Evolutionary conservation across 371 early-diverging fungal genomes (phyloP).

Genomic region (Funneliformis caledonium): DNA sequence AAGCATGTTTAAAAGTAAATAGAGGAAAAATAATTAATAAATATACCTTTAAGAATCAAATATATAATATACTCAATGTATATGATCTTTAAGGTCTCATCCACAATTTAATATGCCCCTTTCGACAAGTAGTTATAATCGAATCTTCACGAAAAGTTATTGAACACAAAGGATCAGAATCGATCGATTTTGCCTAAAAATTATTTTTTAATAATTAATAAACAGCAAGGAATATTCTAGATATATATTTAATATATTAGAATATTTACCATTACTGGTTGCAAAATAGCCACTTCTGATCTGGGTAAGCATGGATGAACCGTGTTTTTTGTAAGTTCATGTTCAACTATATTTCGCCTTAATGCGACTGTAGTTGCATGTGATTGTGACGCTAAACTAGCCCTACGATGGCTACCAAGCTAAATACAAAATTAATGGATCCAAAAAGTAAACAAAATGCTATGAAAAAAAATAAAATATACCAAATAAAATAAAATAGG

Average conservation of each 20-base stretch:
- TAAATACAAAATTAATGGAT: not conserved
- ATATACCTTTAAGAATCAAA: not conserved
- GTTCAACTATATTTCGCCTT: conserved; percentile 35
- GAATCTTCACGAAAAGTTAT: conserved; percentile 83
- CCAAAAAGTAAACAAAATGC: conserved; percentile 22
- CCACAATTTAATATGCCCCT: conserved; percentile 84
- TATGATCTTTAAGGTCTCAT: conserved; percentile 58
- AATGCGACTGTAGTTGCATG: conserved; percentile 30
- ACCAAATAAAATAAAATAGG: conserved; percentile 12
- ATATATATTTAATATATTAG: not conserved
- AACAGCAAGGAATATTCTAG: not conserved
- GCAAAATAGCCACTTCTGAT: conserved; percentile 76
- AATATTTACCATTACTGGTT: conserved; percentile 69
- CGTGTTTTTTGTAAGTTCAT: conserved; percentile 16
- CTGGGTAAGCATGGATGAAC: conserved; percentile 70
- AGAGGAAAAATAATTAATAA: too few relatives aligned
- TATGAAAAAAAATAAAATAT: not conserved
- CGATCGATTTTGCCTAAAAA: conserved; percentile 62
- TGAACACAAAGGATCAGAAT: conserved; percentile 73
- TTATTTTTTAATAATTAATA: not conserved
- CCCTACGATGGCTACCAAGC: conserved; percentile 41
- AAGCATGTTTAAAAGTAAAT: too few relatives aligned
- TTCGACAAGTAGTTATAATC: conserved; percentile 82
- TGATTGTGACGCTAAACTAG: conserved; percentile 41
- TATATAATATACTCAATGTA: not conserved